Evolutionary conservation across 2,329 filamentous ascomycete species (phyloP).

Genomic region (Leptodontidium sp.): DNA sequence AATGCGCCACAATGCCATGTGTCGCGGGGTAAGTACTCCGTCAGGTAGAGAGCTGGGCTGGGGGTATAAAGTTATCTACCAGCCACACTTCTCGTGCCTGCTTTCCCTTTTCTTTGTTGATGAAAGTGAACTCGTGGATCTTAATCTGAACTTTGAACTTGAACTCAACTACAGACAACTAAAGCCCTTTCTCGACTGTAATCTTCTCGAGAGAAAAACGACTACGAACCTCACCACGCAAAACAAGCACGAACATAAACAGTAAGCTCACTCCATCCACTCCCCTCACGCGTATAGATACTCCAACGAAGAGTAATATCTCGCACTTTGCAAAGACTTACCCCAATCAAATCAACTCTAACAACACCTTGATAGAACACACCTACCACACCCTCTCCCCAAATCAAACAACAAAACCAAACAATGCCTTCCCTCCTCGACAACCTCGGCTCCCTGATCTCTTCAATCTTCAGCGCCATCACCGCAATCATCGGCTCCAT

Average conservation of each 20-base stretch:
- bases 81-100: conserved; percentile 18
- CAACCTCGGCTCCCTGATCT: conserved; percentile 38
- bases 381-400: background rate
- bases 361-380: background rate
- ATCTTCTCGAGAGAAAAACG: background rate
- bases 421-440: conserved; percentile 44
- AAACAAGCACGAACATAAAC: background rate
- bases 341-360: background rate
- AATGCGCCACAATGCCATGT: conserved; percentile 22
- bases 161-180: background rate
- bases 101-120: background rate
- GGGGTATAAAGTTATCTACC: conserved; percentile 18
- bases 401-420: background rate
- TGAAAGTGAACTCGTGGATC: conserved; percentile 8
- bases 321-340: no score
- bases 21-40: conserved; percentile 11
- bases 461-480: conserved; percentile 42
- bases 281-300: background rate
- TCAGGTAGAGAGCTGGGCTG: no score
- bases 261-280: background rate
- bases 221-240: background rate
- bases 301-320: background rate
- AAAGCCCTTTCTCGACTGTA: background rate
- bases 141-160: background rate
- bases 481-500: conserved; percentile 39